These are phyloP conservation scores for Acacia crassicarpa DNA, from an alignment of 306 rosid genomes.

Conservation along the genomic window DNA sequence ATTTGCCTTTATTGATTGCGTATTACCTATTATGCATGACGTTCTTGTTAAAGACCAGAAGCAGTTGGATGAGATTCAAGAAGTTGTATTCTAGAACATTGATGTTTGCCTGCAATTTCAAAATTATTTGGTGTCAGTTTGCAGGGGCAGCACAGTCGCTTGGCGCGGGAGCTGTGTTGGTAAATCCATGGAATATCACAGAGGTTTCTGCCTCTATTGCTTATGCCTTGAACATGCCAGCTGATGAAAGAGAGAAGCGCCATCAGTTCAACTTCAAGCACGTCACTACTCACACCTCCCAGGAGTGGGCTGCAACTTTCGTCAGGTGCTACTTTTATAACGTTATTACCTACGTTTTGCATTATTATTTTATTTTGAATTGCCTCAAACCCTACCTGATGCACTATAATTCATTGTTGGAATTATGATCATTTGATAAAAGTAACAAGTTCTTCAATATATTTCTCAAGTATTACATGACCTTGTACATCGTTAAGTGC, in stretches of 20 bases:
- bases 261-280: conserved; percentile 93
- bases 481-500: background rate
- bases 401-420: too few relatives aligned
- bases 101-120: conserved; percentile 2
- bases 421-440: background rate
- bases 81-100: background rate
- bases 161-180: conserved; percentile 96
- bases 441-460: background rate
- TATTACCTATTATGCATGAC: background rate
- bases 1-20: background rate
- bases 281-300: conserved; percentile 92
- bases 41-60: background rate
- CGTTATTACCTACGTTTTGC: conserved; percentile 14
- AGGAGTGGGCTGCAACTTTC: conserved; percentile 99
- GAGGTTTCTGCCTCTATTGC: conserved; percentile 93
- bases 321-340: conserved; percentile 61
- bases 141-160: conserved; percentile 99
- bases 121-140: conserved; percentile 55
- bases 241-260: conserved; percentile 93
- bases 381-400: too few relatives aligned
- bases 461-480: conserved; percentile 13
- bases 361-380: conserved; percentile 15
- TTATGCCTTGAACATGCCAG: conserved; percentile 87
- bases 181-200: conserved; percentile 93
- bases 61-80: background rate